Evolutionary conservation across 106 monocot genomes (phyloP), one percentile per base, ranked within the genome.

Genomic region (Dioscorea alata): DNA sequence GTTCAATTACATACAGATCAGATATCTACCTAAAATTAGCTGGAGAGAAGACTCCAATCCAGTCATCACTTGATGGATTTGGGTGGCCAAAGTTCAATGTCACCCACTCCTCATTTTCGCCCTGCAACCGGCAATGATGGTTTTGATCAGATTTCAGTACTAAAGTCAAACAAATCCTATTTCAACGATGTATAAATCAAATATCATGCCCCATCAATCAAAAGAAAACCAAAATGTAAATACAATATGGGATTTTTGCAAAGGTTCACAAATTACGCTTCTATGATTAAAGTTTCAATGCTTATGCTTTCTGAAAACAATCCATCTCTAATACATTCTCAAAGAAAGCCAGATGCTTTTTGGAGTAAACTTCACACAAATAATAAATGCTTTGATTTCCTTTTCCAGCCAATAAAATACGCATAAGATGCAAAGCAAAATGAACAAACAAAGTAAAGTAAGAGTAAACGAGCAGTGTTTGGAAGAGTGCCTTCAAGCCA

Each of bases 11-110:
- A 19, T 54, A 5, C 15, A 19, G 18, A 54, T 54, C 15, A 54
- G 15, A 10, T 33, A 18, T 49, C 18, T 64, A 95, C 96, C 78
- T 92, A 85, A 89, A 97, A 76, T 82, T 80, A 69, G 97, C 81
- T 42, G 96, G 96, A 78, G 96, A 97, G 77, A 97, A 97, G 24
- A 97, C 96, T 60, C 92, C 96, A 73, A 97, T 92, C 96, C 96
- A 92, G 49, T 97, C 96, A 60, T 80, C 83, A 58, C 70, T 76
- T 50, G 92, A 89, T 67, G 89, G 80, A 69, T 79, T 89, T 59
- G 86, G 70, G 58, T 89, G 66, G 33, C 70, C 75, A 69, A 78
- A 92, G 32, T 86, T 57, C 48, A 92, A 35, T 53, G 61, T 84
- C 32, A 97, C 81, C 96, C 96, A 97, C 62, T 84, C 96, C 23